Base-by-base conservation (phyloP, 257 asterid species). In the Gentiana dahurica region DNA sequence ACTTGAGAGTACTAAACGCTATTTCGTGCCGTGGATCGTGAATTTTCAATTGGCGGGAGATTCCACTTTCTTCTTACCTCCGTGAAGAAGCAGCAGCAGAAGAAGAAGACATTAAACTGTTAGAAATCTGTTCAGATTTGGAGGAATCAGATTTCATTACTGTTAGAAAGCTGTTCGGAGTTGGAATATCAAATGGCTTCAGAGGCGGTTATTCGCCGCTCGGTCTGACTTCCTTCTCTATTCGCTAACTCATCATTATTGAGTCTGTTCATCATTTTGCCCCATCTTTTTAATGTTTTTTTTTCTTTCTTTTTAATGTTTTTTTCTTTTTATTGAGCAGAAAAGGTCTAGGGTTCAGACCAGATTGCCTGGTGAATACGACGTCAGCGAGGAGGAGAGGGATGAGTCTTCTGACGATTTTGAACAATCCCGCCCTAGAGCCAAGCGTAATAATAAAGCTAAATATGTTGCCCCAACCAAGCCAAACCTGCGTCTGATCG, bases 361-460 rank as follows among this genome's bases (percentile, higher is more conserved):
- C 9, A 24, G 24, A 24, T 24, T 24, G 24, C 84, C 79, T 38
- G 48, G 75, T 0, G 85, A 71, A 46, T 61, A 51, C 56, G 59
- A 65, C 46, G 82, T 49, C 47, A 76, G 61, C 35, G 85, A 71
- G 65, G 94, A 73, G 36, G 97, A 85, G 64, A 75, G 81, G 62
- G 95, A 79, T 53, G 95, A 82, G 49, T 83, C 87, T 38, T 87
- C 92, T 1, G 96, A 85, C 12, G 95, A 87, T 41, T 85, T 79
- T 41, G 82, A 79, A 41, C 94, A 87, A 53, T 69, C 79, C 59
- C 83, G 83, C 45, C 71, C 85, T 15, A 80, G 70, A 66, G 60
- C 72, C 44, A 91, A 83, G 84, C 81, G 84, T 43, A 82, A 53
- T 54, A 41, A 41, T 41, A 41, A 41, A 10, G 46, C 46, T 41